Percentiles rank a stretch among this genome's conserved stretches.
These are phyloP conservation scores for Picea sitchensis DNA, from an alignment of 75 land plant genomes.

Conservation along the genomic window DNA sequence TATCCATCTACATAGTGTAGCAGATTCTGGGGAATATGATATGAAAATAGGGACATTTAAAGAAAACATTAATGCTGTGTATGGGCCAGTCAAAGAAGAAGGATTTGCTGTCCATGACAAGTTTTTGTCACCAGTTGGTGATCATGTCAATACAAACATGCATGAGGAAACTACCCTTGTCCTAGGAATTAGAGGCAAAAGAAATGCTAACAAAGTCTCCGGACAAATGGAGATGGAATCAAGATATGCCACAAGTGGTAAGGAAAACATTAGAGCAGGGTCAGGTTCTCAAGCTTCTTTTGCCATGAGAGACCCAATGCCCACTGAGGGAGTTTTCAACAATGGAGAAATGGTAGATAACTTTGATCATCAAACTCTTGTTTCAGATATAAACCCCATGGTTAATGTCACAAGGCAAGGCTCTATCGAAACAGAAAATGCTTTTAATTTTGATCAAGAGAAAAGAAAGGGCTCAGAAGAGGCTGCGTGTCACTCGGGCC, in stretches of 20 bases:
- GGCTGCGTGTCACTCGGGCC: background rate
- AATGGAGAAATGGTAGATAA: background rate
- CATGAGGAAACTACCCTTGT: background rate
- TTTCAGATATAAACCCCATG: background rate
- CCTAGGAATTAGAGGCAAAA: background rate
- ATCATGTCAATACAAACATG: background rate
- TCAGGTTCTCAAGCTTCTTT: background rate
- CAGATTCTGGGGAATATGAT: background rate
- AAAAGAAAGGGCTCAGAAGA: conserved; percentile 1
- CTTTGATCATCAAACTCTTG: background rate
- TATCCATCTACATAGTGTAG: background rate
- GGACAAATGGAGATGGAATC: background rate
- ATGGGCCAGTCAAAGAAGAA: background rate
- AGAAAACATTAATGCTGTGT: conserved; percentile 12
- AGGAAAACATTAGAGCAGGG: background rate
- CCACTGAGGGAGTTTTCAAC: background rate
- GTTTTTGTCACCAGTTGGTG: background rate
- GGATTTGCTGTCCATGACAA: background rate
- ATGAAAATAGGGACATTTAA: conserved; percentile 9
- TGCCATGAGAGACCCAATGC: background rate
- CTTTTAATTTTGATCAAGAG: background rate
- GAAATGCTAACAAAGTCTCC: background rate
- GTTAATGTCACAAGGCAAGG: background rate
- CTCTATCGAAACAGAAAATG: background rate
- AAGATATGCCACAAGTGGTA: background rate